A percentile compares a stretch with the other conserved stretches of the same genome.
Evolutionary conservation across 192 early-diverging fungal genomes (phyloP).

Genomic region (Umbelopsis sp.): DNA sequence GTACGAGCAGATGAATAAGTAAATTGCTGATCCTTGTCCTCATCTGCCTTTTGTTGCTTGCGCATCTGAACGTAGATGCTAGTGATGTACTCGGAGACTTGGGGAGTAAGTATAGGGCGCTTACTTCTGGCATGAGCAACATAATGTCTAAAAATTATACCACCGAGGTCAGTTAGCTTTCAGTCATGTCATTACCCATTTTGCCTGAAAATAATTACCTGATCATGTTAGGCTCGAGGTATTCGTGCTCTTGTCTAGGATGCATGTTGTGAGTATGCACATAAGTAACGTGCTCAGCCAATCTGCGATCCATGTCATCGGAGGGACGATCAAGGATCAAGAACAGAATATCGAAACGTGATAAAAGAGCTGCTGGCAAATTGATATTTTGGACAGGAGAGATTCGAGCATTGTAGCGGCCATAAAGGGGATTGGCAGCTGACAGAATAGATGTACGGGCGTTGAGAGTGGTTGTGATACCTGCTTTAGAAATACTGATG

Average conservation of each 20-base stretch:
- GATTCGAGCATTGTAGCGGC: conserved; percentile 89
- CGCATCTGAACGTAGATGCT: conserved; percentile 88
- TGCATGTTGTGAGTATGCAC: conserved; percentile 89
- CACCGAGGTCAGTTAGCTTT: not conserved
- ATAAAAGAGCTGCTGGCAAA: conserved; percentile 90
- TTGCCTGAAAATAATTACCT: conserved; percentile 45
- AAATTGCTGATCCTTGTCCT: conserved; percentile 60
- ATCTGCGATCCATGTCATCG: conserved; percentile 79
- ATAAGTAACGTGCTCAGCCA: conserved; percentile 94
- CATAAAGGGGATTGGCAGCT: conserved; percentile 96
- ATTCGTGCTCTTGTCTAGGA: conserved; percentile 62
- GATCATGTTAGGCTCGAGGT: conserved; percentile 77
- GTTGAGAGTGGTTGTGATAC: conserved; percentile 96
- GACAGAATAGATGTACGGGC: conserved; percentile 94
- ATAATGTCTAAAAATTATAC: conserved; percentile 70
- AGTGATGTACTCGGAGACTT: conserved; percentile 85
- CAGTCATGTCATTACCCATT: not conserved
- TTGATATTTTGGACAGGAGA: conserved; percentile 96
- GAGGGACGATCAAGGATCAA: conserved; percentile 90
- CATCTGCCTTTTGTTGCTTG: conserved; percentile 59
- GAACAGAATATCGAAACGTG: conserved; percentile 94
- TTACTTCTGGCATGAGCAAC: conserved; percentile 79
- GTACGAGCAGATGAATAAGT: conserved; percentile 86
- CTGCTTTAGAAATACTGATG: conserved; percentile 96
- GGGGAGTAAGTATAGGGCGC: conserved; percentile 70